Evolutionary conservation across 2,329 filamentous ascomycete genomes (phyloP).

Genomic region (Aspergillus luchuensis): DNA sequence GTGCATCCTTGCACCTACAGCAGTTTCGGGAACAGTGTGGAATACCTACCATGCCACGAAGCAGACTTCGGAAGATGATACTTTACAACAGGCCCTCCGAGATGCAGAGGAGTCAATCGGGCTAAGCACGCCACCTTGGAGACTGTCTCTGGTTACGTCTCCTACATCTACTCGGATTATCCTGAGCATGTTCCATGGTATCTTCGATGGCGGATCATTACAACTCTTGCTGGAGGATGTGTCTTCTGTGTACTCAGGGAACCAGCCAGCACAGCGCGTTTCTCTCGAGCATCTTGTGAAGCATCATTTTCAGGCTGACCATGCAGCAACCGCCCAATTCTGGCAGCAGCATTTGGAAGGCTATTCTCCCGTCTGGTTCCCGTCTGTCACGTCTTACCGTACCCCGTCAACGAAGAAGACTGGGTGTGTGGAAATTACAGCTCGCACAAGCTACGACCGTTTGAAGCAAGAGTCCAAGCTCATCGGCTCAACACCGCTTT

Average conservation of each 20-base stretch:
- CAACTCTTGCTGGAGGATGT: slow-evolving; percentile 39
- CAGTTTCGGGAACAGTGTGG: slow-evolving; percentile 18
- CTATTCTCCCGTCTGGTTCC: slow-evolving; percentile 26
- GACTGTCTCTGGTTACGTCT: slow-evolving; percentile 25
- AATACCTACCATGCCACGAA: slow-evolving; percentile 17
- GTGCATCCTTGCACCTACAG: slow-evolving; percentile 28
- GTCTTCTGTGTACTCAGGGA: slow-evolving; percentile 21
- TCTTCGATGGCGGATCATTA: slow-evolving; percentile 42
- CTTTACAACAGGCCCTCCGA: slow-evolving; percentile 22
- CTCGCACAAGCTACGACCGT: slow-evolving; percentile 23
- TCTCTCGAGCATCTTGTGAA: slow-evolving; percentile 29
- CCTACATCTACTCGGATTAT: slow-evolving; percentile 20
- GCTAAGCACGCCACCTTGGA: slow-evolving; percentile 25
- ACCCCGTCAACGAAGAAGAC: slow-evolving; percentile 17
- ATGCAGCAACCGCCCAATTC: slow-evolving; percentile 21
- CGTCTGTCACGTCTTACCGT: slow-evolving; percentile 27
- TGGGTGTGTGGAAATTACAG: slow-evolving; percentile 26
- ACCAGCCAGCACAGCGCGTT: slow-evolving; percentile 17
- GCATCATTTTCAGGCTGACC: slow-evolving; percentile 29
- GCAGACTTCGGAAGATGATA: slow-evolving; percentile 20
- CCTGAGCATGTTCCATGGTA: slow-evolving; percentile 42
- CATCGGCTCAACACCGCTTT: slow-evolving; percentile 34
- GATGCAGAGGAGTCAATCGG: slow-evolving; percentile 25
- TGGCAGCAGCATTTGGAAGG: slow-evolving; percentile 25
- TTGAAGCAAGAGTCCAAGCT: slow-evolving; percentile 34